Conservation (phyloP, 345 rosid genomes). For the Durio zibethinus region DNA sequence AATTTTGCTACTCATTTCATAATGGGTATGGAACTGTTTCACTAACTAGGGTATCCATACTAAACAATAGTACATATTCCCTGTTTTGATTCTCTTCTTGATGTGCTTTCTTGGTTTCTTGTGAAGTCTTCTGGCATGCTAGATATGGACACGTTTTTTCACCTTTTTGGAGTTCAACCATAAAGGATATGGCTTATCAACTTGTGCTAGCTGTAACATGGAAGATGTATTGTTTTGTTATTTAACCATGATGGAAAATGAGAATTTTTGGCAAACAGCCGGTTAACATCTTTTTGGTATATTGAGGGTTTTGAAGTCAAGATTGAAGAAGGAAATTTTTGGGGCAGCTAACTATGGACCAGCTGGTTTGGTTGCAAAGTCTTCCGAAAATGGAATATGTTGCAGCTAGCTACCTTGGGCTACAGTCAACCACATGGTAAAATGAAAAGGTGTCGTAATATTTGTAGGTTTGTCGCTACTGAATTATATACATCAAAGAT, state of each 20-base stretch:
- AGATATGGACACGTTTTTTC: background rate
- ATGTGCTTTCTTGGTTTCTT: conserved; percentile 12
- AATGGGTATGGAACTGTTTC: conserved; percentile 18
- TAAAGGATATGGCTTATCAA: conserved; percentile 9
- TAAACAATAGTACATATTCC: conserved; percentile 3
- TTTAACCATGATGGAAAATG: background rate
- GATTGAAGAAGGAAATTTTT: background rate
- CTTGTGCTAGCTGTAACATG: background rate
- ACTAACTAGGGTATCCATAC: conserved; percentile 16
- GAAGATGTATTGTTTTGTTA: background rate
- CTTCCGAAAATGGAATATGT: background rate
- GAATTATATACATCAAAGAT: background rate
- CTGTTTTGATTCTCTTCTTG: conserved; percentile 24
- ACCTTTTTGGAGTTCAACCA: background rate
- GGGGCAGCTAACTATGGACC: background rate
- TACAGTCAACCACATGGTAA: background rate
- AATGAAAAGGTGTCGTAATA: background rate
- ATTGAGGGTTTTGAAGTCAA: background rate
- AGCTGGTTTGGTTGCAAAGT: background rate
- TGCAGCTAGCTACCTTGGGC: background rate
- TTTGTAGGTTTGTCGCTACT: background rate
- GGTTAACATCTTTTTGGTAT: background rate
- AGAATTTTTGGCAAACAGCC: background rate
- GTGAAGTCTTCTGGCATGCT: background rate
- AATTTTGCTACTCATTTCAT: conserved; percentile 13